Conservation (phyloP, 2,329 filamentous ascomycete species). For the Fusarium protoensiforme region DNA sequence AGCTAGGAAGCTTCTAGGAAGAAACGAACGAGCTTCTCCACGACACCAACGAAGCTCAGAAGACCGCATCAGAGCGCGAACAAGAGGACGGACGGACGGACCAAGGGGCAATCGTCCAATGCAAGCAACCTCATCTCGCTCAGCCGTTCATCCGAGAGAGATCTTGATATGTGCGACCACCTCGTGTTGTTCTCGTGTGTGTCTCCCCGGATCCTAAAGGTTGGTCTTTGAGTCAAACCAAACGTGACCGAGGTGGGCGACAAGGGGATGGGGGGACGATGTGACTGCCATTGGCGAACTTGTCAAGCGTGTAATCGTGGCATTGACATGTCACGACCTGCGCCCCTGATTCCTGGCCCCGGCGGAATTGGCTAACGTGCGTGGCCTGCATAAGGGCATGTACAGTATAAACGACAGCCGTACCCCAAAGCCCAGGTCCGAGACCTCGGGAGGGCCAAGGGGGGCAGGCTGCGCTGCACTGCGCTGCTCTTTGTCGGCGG, state of each 20-base stretch:
- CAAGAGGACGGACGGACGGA: constrained; percentile 3
- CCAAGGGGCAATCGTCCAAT: constrained; percentile 12
- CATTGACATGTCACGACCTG: constrained; percentile 8
- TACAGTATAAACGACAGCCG: constrained; percentile 4
- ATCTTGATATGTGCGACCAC: constrained; percentile 15
- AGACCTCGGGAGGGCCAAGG: constrained; percentile 22
- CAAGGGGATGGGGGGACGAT: background rate
- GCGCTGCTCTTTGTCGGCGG: constrained; percentile 4
- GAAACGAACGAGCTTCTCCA: constrained; percentile 33
- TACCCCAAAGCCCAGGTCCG: constrained; percentile 22
- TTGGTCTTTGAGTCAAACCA: background rate
- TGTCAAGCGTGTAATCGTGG: constrained; percentile 4
- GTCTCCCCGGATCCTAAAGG: background rate
- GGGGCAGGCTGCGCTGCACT: background rate
- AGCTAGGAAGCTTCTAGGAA: constrained; percentile 33
- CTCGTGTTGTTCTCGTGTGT: background rate
- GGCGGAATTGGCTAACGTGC: constrained; percentile 14
- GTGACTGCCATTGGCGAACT: constrained; percentile 7
- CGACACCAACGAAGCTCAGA: constrained; percentile 7
- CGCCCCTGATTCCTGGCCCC: constrained; percentile 18
- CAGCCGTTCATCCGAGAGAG: constrained; percentile 21
- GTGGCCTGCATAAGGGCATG: constrained; percentile 32
- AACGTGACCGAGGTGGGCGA: background rate
- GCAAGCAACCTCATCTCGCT: constrained; percentile 4
- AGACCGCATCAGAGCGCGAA: background rate